A percentile compares a stretch with the other conserved stretches of the same genome.
Evolutionary conservation across 2,329 filamentous ascomycete species (phyloP).

Genomic region (Fusarium sp.): DNA sequence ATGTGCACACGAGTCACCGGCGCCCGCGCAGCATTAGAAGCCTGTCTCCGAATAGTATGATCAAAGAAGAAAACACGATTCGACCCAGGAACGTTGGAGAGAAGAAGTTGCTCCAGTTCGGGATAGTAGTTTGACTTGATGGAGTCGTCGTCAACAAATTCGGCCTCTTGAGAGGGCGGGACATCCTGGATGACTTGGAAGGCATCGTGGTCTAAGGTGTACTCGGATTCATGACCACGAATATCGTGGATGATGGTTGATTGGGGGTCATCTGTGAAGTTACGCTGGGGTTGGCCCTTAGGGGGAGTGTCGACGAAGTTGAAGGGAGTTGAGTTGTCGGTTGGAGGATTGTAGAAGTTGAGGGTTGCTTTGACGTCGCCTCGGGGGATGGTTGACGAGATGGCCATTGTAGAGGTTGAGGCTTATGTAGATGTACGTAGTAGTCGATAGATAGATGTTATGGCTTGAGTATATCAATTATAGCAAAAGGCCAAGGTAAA

Average conservation of each 20-base stretch:
- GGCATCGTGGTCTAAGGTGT: constrained; percentile 77
- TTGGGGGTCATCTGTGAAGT: constrained; percentile 66
- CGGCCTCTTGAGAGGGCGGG: constrained; percentile 58
- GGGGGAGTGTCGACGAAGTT: constrained; percentile 75
- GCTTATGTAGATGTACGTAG: background rate
- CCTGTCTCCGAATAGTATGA: constrained; percentile 82
- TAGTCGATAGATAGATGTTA: background rate
- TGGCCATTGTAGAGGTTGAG: constrained; percentile 51
- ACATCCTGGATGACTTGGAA: constrained; percentile 74
- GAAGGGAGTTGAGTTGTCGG: constrained; percentile 69
- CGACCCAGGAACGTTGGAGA: constrained; percentile 73
- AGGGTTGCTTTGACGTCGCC: constrained; percentile 72
- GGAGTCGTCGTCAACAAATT: constrained; percentile 75
- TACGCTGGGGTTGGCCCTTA: constrained; percentile 70
- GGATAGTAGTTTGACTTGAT: constrained; percentile 84
- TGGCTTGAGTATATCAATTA: background rate
- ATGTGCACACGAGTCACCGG: constrained; percentile 83
- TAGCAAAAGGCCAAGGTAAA: background rate
- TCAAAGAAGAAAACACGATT: constrained; percentile 81
- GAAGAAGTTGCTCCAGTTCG: constrained; percentile 79
- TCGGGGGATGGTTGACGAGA: constrained; percentile 58
- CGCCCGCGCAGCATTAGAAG: constrained; percentile 66
- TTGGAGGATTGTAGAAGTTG: constrained; percentile 72
- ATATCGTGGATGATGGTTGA: constrained; percentile 75
- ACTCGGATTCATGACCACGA: constrained; percentile 74